Conservation (phyloP, 768 basidiomycete species). For the Austroboletus festivus region DNA sequence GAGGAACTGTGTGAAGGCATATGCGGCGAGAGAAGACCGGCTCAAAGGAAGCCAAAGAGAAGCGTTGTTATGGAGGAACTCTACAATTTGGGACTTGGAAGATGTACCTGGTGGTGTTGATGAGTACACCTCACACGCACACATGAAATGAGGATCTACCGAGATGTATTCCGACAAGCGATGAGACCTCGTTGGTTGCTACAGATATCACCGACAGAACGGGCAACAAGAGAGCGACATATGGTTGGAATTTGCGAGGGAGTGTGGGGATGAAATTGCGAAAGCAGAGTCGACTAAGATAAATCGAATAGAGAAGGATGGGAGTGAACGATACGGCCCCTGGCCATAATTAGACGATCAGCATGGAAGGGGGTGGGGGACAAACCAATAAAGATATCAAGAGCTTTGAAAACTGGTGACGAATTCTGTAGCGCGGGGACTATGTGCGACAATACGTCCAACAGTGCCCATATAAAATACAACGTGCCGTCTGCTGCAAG, state of each 20-base stretch:
- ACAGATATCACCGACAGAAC: conserved; percentile 55
- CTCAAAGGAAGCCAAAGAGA: conserved; percentile 57
- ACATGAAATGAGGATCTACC: conserved; percentile 37
- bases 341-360: conserved; percentile 4
- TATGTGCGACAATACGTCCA: conserved; percentile 59
- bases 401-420: conserved; percentile 42
- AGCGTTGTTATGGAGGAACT: conserved; percentile 38
- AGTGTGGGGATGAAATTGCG: conserved; percentile 50
- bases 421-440: conserved; percentile 49
- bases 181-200: conserved; percentile 55
- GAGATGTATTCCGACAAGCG: conserved; percentile 58
- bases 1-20: conserved; percentile 54
- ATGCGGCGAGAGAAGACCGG: conserved; percentile 55
- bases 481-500: conserved; percentile 60
- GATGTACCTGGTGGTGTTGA: conserved; percentile 5
- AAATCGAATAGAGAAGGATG: conserved; percentile 58
- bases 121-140: neutral
- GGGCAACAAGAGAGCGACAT: conserved; percentile 45
- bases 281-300: conserved; percentile 56
- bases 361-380: conserved; percentile 1
- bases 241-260: conserved; percentile 45
- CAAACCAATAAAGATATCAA: conserved; percentile 66
- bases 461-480: conserved; percentile 55
- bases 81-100: conserved; percentile 32
- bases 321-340: conserved; percentile 63